Percentiles rank a stretch among this genome's conserved stretches.
Conservation (phyloP, 2,329 filamentous ascomycete genomes). For the Verticillium tricorpus region DNA sequence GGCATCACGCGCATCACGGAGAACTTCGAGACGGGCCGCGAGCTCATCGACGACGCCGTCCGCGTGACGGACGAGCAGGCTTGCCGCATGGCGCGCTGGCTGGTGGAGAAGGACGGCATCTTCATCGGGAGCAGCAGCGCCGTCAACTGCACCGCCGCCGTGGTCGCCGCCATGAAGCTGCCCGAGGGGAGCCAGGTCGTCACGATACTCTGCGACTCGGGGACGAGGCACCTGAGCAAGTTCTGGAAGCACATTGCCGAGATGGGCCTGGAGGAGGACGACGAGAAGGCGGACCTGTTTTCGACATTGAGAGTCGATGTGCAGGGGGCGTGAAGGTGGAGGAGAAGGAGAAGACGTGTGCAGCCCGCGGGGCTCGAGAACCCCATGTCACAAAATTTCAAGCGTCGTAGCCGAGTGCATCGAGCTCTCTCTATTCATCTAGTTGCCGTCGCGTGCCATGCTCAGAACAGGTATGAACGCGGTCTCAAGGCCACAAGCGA, state of each 20-base stretch:
- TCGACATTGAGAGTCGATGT: slow-evolving; percentile 41
- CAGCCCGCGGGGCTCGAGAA: too few species aligned
- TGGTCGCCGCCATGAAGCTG: slow-evolving; percentile 60
- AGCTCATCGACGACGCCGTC: slow-evolving; percentile 86
- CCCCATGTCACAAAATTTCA: background rate
- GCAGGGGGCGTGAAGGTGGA: slow-evolving; percentile 1
- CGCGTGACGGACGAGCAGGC: slow-evolving; percentile 86
- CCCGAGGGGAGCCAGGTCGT: slow-evolving; percentile 62
- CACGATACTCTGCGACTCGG: slow-evolving; percentile 82
- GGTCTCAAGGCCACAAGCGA: background rate
- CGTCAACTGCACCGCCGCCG: slow-evolving; percentile 89
- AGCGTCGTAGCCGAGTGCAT: background rate
- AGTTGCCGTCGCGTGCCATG: background rate
- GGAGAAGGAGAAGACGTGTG: background rate
- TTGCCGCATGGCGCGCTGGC: slow-evolving; percentile 88
- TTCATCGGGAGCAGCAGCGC: slow-evolving; percentile 92
- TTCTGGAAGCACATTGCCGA: slow-evolving; percentile 74
- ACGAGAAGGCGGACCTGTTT: slow-evolving; percentile 43
- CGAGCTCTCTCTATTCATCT: background rate
- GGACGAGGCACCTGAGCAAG: slow-evolving; percentile 77
- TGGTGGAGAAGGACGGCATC: slow-evolving; percentile 92
- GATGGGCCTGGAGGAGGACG: slow-evolving; percentile 60
- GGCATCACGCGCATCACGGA: slow-evolving; percentile 91
- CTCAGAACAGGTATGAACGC: background rate
- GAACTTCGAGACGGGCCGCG: slow-evolving; percentile 84